phyloP scores from a whole-genome alignment of 306 rosid species.

The Quercus suber region DNA sequence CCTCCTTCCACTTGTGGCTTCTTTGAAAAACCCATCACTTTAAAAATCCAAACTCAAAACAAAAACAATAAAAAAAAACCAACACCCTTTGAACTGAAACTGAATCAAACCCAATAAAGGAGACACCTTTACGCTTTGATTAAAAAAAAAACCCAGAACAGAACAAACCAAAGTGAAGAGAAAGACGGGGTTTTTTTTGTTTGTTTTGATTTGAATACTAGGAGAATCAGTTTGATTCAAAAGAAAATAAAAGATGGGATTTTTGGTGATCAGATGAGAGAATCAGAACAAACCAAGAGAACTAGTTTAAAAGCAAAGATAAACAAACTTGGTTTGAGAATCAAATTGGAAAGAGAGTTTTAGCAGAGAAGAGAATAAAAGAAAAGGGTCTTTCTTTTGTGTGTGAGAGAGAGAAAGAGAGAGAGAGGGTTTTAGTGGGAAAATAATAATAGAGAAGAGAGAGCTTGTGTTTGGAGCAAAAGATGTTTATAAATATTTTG shows the following conservation, averaged over 20 bases:
- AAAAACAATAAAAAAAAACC: not conserved
- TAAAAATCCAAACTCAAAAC: too few species aligned
- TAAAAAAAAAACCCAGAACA: not conserved
- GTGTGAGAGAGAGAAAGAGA: conserved; percentile 20
- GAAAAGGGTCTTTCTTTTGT: conserved; percentile 56
- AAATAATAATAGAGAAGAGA: conserved; percentile 28
- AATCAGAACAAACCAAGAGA: conserved; percentile 26
- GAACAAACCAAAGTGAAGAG: conserved; percentile 9
- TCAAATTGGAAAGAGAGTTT: conserved; percentile 15
- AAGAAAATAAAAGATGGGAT: conserved; percentile 15
- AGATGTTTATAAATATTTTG: conserved; percentile 24
- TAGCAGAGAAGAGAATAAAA: conserved; percentile 41
- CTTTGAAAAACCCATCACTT: conserved; percentile 78
- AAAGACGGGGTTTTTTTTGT: conserved; percentile 14
- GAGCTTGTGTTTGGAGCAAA: conserved; percentile 11
- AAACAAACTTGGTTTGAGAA: conserved; percentile 13
- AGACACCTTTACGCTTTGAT: not conserved
- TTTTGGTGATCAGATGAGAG: conserved; percentile 14
- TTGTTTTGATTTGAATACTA: not conserved
- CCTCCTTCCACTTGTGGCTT: conserved; percentile 58
- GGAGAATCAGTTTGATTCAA: conserved; percentile 12
- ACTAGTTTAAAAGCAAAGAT: not conserved
- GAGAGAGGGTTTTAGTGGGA: conserved; percentile 23
- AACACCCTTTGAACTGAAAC: not conserved
- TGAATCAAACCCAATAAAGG: not conserved